A percentile compares a stretch with the other conserved stretches of the same genome.
phyloP scores from a whole-genome alignment of 495 filamentous ascomycete genomes.

The Penicillium crystallinum region DNA sequence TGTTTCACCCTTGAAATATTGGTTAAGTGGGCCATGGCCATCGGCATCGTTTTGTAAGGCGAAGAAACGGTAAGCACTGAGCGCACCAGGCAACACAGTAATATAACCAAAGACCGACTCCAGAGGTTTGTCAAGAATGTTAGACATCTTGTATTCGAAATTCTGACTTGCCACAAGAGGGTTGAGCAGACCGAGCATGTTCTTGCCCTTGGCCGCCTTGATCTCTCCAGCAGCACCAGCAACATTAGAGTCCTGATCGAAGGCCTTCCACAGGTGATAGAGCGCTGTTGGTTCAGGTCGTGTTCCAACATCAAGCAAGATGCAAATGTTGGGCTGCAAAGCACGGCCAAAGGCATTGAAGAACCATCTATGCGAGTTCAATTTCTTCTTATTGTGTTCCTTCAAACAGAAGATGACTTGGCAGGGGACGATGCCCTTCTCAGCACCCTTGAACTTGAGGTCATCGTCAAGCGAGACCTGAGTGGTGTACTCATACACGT shows the following conservation, averaged over 20 bases:
- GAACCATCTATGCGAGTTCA: slow-evolving; percentile 99
- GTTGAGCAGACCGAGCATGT: slow-evolving; percentile 78
- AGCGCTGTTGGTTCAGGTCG: slow-evolving; percentile 78
- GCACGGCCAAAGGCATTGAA: slow-evolving; percentile 97
- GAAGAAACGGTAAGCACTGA: slow-evolving; percentile 94
- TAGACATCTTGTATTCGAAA: slow-evolving; percentile 99
- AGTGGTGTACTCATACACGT: slow-evolving; percentile 98
- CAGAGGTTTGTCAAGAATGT: slow-evolving; percentile 95
- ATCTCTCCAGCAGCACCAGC: slow-evolving; percentile 97
- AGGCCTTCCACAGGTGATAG: slow-evolving; percentile 99
- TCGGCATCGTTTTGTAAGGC: slow-evolving; percentile 95
- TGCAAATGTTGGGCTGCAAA: slow-evolving; percentile 92
- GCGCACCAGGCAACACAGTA: slow-evolving; percentile 89
- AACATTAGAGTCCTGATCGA: slow-evolving; percentile 94
- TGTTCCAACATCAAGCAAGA: slow-evolving; percentile 93
- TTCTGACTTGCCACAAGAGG: slow-evolving; percentile 96
- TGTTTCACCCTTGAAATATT: slow-evolving; percentile 99
- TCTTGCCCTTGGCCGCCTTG: slow-evolving; percentile 87
- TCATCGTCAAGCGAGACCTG: slow-evolving; percentile 94
- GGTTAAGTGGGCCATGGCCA: slow-evolving; percentile 89
- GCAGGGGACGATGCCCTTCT: slow-evolving; percentile 98
- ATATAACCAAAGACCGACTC: slow-evolving; percentile 98
- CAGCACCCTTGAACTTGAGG: slow-evolving; percentile 96
- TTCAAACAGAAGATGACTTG: slow-evolving; percentile 99
- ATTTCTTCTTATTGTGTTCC: slow-evolving; percentile 95